These are phyloP conservation scores for Fusarium praegraminearum DNA, from an alignment of 2,329 filamentous ascomycete species.

Conservation along the genomic window DNA sequence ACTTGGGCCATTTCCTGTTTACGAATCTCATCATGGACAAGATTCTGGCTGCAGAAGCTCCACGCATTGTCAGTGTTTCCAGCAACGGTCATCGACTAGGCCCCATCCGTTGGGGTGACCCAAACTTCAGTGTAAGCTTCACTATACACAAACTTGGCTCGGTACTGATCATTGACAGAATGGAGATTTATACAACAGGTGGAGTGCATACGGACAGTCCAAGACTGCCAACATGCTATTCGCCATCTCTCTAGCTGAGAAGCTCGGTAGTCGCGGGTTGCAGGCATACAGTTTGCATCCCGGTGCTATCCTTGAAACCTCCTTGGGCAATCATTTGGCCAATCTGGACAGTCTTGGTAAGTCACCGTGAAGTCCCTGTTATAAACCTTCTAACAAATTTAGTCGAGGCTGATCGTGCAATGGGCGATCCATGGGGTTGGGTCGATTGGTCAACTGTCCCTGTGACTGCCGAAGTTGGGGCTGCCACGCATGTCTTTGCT, in stretches of 20 bases:
- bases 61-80: slow-evolving; percentile 19
- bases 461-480: slow-evolving; percentile 12
- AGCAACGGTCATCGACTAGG: slow-evolving; percentile 16
- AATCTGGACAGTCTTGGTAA: slow-evolving; percentile 1
- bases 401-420: slow-evolving; percentile 16
- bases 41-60: neutral
- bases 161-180: neutral
- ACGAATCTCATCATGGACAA: slow-evolving; percentile 12
- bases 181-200: slow-evolving; percentile 14
- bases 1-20: slow-evolving; percentile 19
- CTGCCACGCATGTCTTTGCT: slow-evolving; percentile 32
- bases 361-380: accelerated
- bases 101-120: slow-evolving; percentile 17
- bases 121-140: slow-evolving; percentile 2
- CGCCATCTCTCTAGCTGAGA: slow-evolving; percentile 33
- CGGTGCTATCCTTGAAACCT: slow-evolving; percentile 5
- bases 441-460: slow-evolving; percentile 14
- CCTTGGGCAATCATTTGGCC: neutral
- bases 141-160: accelerated
- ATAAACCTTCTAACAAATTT: accelerated
- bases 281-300: slow-evolving; percentile 27
- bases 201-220: slow-evolving; percentile 23
- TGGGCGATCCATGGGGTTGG: slow-evolving; percentile 24
- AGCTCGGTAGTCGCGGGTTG: slow-evolving; percentile 18
- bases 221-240: slow-evolving; percentile 31